Evolutionary conservation across 2,329 filamentous ascomycete genomes (phyloP), one percentile per base, ranked within the genome.

Genomic region (Claviceps sp.): DNA sequence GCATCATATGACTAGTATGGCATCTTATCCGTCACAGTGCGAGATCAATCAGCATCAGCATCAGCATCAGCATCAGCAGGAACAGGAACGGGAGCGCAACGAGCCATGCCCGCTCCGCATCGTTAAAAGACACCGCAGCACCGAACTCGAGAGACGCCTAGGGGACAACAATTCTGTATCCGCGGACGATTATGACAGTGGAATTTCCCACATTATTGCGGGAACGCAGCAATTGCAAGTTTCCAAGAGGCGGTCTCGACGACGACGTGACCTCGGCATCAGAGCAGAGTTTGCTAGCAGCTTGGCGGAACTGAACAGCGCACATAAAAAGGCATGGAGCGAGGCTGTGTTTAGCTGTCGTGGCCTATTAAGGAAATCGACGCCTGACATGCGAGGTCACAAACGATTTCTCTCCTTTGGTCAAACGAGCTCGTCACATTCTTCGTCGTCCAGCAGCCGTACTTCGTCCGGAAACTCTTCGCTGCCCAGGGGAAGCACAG

Each of bases 81-180:
- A 47, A 22, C 43, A 9, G 26, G 40, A 39, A 17, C 34, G 23
- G 26, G 22, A 49, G 36, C 47, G 26, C 22, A 64, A 63, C 57
- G 59, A 61, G 52, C 71, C 75, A 17, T 67, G 67, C 36, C 77
- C 78, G 11, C 61, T 79, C 37, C 71, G 73, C 42, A 75, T 80
- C 58, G 61, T 71, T 58, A 80, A 77, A 59, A 64, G 65, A 37
- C 45, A 47, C 8, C 50, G 53, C 26, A 40, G 50, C 34, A 50
- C 13, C 17, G 37, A 37, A 14, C 14, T n/a, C 17, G 16, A 39
- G 8, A 26, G 17, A 29, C 37, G 38, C 1, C 6, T 7, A n/a
- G 42, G 34, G 16, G 44, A 42, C 7, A 26, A 44, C 7, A 22
- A 7, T 11, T n/a, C 49, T 23, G 8, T 20, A 47, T 39, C 44